phyloP scores from a whole-genome alignment of 148 eudicot genomes.

The Silene latifolia region DNA sequence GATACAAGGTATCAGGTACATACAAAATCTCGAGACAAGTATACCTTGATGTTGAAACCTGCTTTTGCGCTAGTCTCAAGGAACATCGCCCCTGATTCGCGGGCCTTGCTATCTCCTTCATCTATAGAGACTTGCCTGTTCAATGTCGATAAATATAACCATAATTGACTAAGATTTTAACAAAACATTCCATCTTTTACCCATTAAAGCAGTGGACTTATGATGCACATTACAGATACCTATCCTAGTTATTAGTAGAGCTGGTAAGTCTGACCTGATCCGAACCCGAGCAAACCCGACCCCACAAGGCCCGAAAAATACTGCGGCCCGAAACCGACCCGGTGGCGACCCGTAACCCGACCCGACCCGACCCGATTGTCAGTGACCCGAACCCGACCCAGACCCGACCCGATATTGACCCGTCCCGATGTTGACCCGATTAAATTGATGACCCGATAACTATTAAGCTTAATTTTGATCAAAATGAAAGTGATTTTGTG shows the following conservation, averaged over 20 bases:
- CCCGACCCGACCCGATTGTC: no score
- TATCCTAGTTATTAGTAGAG: background rate
- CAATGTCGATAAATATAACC: slow-evolving; percentile 3
- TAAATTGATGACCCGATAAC: no score
- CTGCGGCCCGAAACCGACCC: no score
- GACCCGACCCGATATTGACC: no score
- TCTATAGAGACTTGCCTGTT: slow-evolving; percentile 92
- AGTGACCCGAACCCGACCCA: no score
- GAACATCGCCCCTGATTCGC: slow-evolving; percentile 67
- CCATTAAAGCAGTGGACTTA: background rate
- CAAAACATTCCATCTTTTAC: background rate
- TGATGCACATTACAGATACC: background rate
- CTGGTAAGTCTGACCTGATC: no score
- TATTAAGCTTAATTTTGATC: no score
- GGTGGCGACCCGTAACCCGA: no score
- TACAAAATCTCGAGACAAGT: background rate
- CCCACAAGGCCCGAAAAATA: no score
- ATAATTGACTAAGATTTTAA: background rate
- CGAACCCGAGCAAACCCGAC: no score
- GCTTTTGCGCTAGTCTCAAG: slow-evolving; percentile 94
- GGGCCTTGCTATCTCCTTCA: slow-evolving; percentile 76
- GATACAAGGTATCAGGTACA: background rate
- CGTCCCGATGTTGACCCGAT: no score
- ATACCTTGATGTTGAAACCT: slow-evolving; percentile 89
- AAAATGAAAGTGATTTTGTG: no score